Conservation (phyloP, 2,329 filamentous ascomycete genomes). For the Elsinoe ampelina region DNA sequence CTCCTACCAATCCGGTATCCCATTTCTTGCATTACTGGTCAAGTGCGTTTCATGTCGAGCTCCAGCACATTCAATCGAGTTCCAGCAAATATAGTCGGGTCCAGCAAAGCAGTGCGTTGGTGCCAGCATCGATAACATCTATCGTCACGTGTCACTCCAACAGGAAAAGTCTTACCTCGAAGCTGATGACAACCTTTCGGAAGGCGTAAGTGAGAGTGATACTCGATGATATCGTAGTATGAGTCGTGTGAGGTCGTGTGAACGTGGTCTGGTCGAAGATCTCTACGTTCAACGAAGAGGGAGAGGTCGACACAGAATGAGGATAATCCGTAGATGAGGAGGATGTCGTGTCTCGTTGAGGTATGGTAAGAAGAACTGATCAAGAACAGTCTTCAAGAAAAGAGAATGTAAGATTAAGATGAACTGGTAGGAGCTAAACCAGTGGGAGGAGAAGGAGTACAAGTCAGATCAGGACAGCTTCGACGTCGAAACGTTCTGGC, state of each 20-base stretch:
- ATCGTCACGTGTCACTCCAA: neutral
- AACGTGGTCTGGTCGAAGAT: constrained; percentile 13
- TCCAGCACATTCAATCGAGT: neutral
- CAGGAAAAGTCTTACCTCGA: constrained; percentile 21
- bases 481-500: constrained; percentile 8
- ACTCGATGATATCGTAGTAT: constrained; percentile 18
- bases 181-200: constrained; percentile 19
- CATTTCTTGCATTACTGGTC: neutral
- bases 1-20: neutral
- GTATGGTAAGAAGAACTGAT: neutral
- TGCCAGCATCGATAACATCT: neutral
- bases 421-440: constrained; percentile 9
- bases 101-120: neutral
- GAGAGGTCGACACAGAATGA: constrained; percentile 25
- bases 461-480: constrained; percentile 11
- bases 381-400: constrained; percentile 1
- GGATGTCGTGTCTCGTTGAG: constrained; percentile 1
- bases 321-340: constrained; percentile 2
- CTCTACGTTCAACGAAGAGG: constrained; percentile 36
- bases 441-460: neutral
- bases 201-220: constrained; percentile 22
- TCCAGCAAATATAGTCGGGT: neutral
- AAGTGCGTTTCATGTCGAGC: neutral
- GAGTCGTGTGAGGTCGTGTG: neutral
- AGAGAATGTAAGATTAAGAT: constrained; percentile 1